These are phyloP conservation scores for Apiotrichum akiyoshidainum DNA, from an alignment of 1,284 basidiomycete species.

Conservation along the genomic window DNA sequence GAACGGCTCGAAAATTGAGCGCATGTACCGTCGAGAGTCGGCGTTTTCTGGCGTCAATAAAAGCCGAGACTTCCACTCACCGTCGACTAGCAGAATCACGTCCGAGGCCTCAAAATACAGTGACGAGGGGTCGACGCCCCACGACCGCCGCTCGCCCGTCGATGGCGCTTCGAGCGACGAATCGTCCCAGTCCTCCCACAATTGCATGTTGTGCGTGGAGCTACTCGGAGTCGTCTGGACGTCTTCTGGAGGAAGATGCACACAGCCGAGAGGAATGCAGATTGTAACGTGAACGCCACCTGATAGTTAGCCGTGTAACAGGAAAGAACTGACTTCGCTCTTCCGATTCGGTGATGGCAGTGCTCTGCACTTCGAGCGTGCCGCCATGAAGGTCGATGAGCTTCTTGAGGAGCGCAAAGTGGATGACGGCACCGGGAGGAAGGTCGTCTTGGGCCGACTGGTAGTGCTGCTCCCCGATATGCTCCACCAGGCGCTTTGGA, in stretches of 20 bases:
- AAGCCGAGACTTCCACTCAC: slow-evolving; percentile 16
- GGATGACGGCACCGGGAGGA: slow-evolving; percentile 49
- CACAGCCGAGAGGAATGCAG: not conserved
- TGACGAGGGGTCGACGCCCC: slow-evolving; percentile 37
- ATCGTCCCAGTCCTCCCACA: not conserved
- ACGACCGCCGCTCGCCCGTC: slow-evolving; percentile 29
- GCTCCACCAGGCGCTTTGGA: not conserved
- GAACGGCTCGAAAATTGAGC: slow-evolving; percentile 45
- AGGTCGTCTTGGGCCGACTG: not conserved
- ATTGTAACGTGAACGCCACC: not conserved
- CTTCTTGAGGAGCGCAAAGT: slow-evolving; percentile 33
- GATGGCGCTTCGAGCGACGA: slow-evolving; percentile 15
- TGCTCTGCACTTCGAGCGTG: slow-evolving; percentile 42
- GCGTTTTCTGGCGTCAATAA: slow-evolving; percentile 20
- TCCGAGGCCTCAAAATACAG: slow-evolving; percentile 43
- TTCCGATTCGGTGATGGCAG: slow-evolving; percentile 31
- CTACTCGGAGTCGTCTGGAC: slow-evolving; percentile 29
- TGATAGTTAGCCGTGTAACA: not conserved
- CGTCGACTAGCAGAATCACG: slow-evolving; percentile 46
- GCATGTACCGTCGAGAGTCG: slow-evolving; percentile 44
- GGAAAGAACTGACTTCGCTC: slow-evolving; percentile 24
- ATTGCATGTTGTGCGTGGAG: not conserved
- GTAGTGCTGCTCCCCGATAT: not conserved
- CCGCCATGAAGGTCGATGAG: slow-evolving; percentile 52
- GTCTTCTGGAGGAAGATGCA: not conserved